Evolutionary conservation across 1,284 basidiomycete genomes (phyloP).

Genomic region (Rhodofomes roseus): DNA sequence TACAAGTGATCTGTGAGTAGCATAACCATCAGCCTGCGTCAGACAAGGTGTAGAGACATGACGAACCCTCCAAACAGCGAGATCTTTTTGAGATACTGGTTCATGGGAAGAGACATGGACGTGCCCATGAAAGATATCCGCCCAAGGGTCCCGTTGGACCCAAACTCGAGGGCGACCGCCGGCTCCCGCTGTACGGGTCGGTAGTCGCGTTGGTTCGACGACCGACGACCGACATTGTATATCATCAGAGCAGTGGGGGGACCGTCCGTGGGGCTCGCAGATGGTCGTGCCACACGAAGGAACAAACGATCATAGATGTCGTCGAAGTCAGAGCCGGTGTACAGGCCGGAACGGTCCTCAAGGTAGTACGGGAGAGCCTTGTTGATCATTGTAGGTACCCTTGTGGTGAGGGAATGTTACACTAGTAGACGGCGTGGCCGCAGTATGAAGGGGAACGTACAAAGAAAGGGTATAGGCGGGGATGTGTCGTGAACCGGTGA

Average conservation of each 20-base stretch:
- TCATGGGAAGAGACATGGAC: constrained; percentile 48
- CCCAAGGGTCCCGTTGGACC: constrained; percentile 49
- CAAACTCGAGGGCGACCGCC: constrained; percentile 54
- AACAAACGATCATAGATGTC: constrained; percentile 73
- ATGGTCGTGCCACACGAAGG: constrained; percentile 50
- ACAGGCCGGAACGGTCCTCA: constrained; percentile 65
- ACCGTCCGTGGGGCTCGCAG: constrained; percentile 23
- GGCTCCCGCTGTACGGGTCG: constrained; percentile 49
- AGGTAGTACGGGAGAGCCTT: constrained; percentile 49
- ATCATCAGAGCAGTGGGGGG: constrained; percentile 31
- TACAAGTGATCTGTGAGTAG: constrained; percentile 46
- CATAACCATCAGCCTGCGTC: constrained; percentile 1
- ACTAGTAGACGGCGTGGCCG: background rate
- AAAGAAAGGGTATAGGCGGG: background rate
- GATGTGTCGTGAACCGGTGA: too few relatives aligned
- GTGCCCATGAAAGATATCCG: constrained; percentile 47
- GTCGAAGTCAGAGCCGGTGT: constrained; percentile 58
- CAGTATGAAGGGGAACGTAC: background rate
- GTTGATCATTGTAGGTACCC: constrained; percentile 24
- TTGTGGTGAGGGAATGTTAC: background rate
- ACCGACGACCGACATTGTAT: constrained; percentile 60
- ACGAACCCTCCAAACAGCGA: constrained; percentile 61
- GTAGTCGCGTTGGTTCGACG: constrained; percentile 50
- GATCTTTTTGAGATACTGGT: constrained; percentile 55
- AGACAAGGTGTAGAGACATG: background rate